These are phyloP conservation scores for Lepiota subincarnata DNA, from an alignment of 768 basidiomycete species.

Conservation along the genomic window DNA sequence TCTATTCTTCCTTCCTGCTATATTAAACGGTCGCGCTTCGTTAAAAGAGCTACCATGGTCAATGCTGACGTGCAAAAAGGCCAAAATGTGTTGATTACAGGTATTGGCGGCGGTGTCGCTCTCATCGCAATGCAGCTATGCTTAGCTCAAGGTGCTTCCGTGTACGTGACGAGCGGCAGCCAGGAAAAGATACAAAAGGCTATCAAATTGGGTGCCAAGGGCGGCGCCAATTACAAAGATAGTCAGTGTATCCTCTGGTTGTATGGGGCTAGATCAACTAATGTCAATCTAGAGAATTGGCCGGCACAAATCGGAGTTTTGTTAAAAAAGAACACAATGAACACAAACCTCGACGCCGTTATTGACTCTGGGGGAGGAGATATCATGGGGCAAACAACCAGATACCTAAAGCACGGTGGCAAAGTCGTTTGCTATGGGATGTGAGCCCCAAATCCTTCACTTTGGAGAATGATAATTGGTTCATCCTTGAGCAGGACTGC, in stretches of 20 bases:
- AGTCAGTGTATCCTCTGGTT: constrained; percentile 32
- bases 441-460: constrained; percentile 29
- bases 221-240: constrained; percentile 71
- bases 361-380: constrained; percentile 71
- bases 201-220: constrained; percentile 63
- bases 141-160: constrained; percentile 67
- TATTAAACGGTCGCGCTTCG: neutral
- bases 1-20: neutral
- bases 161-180: constrained; percentile 78
- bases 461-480: neutral
- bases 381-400: constrained; percentile 47
- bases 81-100: constrained; percentile 76
- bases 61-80: constrained; percentile 60
- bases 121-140: constrained; percentile 71
- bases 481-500: constrained; percentile 48
- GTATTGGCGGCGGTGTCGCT: constrained; percentile 83
- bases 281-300: constrained; percentile 43
- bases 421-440: constrained; percentile 64
- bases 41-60: constrained; percentile 24
- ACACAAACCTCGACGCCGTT: constrained; percentile 48
- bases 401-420: constrained; percentile 53
- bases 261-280: neutral
- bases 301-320: constrained; percentile 40
- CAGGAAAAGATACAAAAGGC: constrained; percentile 69
- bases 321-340: constrained; percentile 31